A percentile compares a stretch with the other conserved stretches of the same genome.
These are phyloP conservation scores for Thraustochytrium sp. DNA, from an alignment of 352 stramenopile species.

Conservation along the genomic window DNA sequence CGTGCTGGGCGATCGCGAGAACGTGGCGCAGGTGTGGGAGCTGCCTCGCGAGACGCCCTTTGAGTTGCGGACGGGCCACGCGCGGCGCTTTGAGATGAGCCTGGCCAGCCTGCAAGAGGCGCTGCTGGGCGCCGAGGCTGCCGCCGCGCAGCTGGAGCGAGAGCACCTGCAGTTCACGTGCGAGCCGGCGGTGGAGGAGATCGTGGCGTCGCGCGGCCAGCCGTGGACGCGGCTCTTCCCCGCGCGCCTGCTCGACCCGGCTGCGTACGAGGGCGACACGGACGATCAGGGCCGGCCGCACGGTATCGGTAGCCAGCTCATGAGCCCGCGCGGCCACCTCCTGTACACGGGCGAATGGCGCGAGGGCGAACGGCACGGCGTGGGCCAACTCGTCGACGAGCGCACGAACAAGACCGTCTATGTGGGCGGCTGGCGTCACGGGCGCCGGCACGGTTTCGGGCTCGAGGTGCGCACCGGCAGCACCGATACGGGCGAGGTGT, in stretches of 20 bases:
- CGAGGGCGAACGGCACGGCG: background rate
- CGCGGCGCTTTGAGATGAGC: background rate
- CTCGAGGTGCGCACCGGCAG: constrained; percentile 1
- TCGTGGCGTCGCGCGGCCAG: background rate
- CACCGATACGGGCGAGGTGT: background rate
- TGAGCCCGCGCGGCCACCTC: background rate
- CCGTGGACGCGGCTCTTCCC: constrained; percentile 5
- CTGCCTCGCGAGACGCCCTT: background rate
- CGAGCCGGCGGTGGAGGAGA: background rate
- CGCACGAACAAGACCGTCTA: constrained; percentile 1
- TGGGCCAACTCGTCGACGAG: background rate
- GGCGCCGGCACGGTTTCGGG: background rate
- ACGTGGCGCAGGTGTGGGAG: background rate
- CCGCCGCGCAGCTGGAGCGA: background rate
- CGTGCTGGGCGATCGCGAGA: background rate
- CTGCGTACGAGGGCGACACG: constrained; percentile 24
- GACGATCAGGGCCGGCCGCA: background rate
- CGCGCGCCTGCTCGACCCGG: constrained; percentile 8
- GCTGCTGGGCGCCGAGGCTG: background rate
- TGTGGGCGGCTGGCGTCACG: background rate
- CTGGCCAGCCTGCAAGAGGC: background rate
- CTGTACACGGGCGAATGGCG: constrained; percentile 30
- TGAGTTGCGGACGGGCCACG: background rate
- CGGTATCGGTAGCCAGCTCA: background rate
- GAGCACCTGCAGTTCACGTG: background rate